phyloP scores from a whole-genome alignment of 306 rosid species.

The Vicia faba region DNA sequence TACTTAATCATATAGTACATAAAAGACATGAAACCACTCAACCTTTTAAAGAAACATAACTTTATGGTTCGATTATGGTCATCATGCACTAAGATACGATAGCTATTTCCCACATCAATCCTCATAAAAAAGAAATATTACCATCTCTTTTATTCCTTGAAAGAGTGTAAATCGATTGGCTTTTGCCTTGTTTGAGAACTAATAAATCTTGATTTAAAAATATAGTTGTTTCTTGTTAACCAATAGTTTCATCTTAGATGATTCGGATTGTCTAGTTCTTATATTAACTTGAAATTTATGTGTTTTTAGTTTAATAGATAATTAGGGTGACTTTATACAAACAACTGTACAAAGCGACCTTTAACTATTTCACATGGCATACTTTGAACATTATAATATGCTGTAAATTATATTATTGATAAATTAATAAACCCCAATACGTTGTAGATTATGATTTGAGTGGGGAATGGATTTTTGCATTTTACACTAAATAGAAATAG shows the following conservation, averaged over 20 bases:
- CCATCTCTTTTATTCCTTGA: constrained; percentile 1
- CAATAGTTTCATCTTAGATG: neutral
- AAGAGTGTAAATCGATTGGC: neutral
- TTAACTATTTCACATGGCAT: neutral
- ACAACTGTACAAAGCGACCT: neutral
- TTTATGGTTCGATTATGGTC: constrained; percentile 16
- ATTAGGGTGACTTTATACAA: constrained; percentile 6
- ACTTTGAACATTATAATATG: constrained; percentile 1
- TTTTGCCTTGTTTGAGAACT: constrained; percentile 19
- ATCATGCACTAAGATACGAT: constrained; percentile 3
- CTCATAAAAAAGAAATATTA: neutral
- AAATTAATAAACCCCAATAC: no score
- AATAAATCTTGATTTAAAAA: constrained; percentile 19
- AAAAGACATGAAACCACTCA: constrained; percentile 12
- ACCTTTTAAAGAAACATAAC: neutral
- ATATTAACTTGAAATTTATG: neutral
- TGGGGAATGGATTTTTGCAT: no score
- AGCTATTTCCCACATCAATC: neutral
- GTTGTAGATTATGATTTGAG: no score
- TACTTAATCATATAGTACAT: neutral
- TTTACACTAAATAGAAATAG: no score
- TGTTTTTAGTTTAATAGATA: constrained; percentile 12
- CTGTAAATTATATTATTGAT: no score
- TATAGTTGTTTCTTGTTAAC: neutral
- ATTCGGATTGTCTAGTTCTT: constrained; percentile 2